Evolutionary conservation across 2,329 filamentous ascomycete species (phyloP).

Genomic region (Talaromyces sp.): DNA sequence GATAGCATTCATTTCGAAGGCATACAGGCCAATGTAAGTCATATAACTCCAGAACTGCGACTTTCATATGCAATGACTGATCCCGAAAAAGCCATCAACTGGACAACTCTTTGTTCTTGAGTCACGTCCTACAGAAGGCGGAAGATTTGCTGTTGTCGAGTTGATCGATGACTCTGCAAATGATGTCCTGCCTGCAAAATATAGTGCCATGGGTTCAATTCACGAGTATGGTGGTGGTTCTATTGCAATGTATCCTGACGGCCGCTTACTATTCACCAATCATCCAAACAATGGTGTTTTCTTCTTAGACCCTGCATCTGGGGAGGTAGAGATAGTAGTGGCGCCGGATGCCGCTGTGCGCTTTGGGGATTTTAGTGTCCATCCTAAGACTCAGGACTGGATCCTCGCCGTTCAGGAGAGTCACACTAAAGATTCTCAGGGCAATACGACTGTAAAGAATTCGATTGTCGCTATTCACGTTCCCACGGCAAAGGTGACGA

Average conservation of each 20-base stretch:
- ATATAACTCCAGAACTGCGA: not conserved
- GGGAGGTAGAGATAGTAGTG: constrained; percentile 34
- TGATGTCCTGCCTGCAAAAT: constrained; percentile 47
- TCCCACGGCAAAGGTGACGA: constrained; percentile 31
- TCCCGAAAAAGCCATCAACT: constrained; percentile 2
- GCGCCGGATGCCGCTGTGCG: constrained; percentile 36
- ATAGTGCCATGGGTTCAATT: constrained; percentile 49
- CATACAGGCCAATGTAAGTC: constrained; percentile 6
- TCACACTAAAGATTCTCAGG: not conserved
- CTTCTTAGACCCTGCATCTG: constrained; percentile 42
- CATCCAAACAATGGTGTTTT: constrained; percentile 44
- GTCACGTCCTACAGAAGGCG: constrained; percentile 39
- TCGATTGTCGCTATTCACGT: constrained; percentile 29
- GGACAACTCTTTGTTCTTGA: constrained; percentile 27
- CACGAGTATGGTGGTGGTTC: constrained; percentile 57
- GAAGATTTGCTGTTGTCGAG: constrained; percentile 51
- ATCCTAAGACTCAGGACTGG: constrained; percentile 39
- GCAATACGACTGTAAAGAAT: constrained; percentile 17
- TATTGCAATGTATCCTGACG: constrained; percentile 37
- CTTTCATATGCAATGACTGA: not conserved
- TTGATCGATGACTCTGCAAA: constrained; percentile 27
- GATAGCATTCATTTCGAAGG: constrained; percentile 15
- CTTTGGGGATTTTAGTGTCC: constrained; percentile 50
- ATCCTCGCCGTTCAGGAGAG: constrained; percentile 49
- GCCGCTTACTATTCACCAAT: constrained; percentile 50